Base-by-base conservation (phyloP, 768 basidiomycete genomes). In the Leccinum subgranulosum region DNA sequence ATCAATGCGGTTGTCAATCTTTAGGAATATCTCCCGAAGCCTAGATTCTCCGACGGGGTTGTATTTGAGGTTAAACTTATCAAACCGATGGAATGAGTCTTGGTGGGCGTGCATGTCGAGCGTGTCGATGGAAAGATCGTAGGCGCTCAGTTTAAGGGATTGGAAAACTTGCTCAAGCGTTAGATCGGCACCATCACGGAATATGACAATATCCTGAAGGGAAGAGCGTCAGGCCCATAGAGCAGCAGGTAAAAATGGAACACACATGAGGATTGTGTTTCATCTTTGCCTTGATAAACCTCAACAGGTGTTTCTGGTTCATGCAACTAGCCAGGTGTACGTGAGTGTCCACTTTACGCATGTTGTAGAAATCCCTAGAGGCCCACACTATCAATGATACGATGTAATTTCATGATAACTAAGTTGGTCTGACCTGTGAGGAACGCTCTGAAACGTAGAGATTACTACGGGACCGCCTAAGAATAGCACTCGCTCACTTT, bases 241-340 rank as follows among this genome's bases (percentile, higher is more conserved):
- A 36, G 27, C 25, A 50, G 50, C 19, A 23, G 52, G 36, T 45
- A 34, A 15, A 33, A 34, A 54, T 17, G 46, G 48, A 29, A 67
- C 82, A 45, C 56, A 92, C 93, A 49, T 94, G 68, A 2, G 94
- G 88, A 63, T 80, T 85, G 23, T 84, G 85, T 75, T 94, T 94
- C 93, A 97, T 95, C 71, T 96, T 96, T n/a, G 88, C 86, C 73
- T 99, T 99, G 78, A 99, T 98, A 76, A 99, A 98, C 9, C 97
- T 92, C 12, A 99, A 77, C 19, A 99, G 76, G 75, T 99, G 97
- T 73, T 99, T 99, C 73, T 99, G 97, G 71, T 99, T 99, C 95
- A 98, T 98, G 74, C 92, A 92, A 59, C 95, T 97, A 4, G 96
- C 96, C 70, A 98, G 93, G 67, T 99, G 97, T 28, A 99, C 92